Percentiles rank a stretch among this genome's conserved stretches.
Conservation (phyloP, 768 basidiomycete genomes). For the Sporobolomyces roseus region DNA sequence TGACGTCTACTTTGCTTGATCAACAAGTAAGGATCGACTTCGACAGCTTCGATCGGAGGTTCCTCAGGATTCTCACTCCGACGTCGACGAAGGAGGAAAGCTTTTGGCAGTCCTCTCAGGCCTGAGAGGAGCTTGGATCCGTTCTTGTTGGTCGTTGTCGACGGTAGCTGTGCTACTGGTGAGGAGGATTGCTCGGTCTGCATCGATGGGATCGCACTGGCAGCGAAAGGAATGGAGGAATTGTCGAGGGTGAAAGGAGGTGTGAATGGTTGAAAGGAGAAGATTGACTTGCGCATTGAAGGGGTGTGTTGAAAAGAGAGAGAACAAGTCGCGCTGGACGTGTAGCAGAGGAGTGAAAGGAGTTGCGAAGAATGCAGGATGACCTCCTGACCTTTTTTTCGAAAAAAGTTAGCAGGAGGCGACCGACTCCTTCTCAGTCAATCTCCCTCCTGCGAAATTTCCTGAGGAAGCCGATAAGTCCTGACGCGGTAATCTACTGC, state of each 20-base stretch:
- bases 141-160: neutral
- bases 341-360: too few relatives aligned
- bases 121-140: neutral
- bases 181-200: too few relatives aligned
- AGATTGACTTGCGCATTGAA: neutral
- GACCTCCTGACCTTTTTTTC: too few relatives aligned
- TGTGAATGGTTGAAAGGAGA: neutral
- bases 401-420: neutral
- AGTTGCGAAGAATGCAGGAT: too few relatives aligned
- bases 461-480: too few relatives aligned
- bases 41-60: neutral
- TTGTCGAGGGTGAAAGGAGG: neutral
- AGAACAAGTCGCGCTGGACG: neutral
- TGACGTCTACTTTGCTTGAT: conserved; percentile 10
- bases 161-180: neutral
- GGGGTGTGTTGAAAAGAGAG: neutral
- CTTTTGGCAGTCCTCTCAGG: neutral
- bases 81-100: neutral
- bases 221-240: neutral
- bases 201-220: too few relatives aligned
- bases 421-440: neutral
- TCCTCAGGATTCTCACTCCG: neutral
- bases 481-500: too few relatives aligned
- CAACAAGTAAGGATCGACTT: too few relatives aligned
- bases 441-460: too few relatives aligned